A percentile compares a stretch with the other conserved stretches of the same genome.
phyloP scores from a whole-genome alignment of 106 monocot genomes.

The Acanthochlamys bracteata region DNA sequence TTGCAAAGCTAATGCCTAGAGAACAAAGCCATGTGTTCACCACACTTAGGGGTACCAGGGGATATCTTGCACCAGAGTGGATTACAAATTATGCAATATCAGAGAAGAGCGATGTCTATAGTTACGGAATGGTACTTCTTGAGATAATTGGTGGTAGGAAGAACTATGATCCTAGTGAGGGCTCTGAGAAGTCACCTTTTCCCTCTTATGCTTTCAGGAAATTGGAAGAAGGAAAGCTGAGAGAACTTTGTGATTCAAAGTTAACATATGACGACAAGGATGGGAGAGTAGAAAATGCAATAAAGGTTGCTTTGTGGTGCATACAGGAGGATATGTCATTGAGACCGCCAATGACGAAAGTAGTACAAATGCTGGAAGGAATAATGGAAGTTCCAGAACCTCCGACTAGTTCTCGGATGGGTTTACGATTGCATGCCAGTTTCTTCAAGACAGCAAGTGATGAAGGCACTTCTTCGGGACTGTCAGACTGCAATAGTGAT shows the following conservation, averaged over 20 bases:
- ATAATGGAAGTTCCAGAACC: conserved; percentile 41
- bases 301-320: conserved; percentile 84
- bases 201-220: conserved; percentile 70
- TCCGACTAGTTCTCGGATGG: conserved; percentile 37
- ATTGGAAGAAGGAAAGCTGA: conserved; percentile 59
- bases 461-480: conserved; percentile 42
- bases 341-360: conserved; percentile 65
- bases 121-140: conserved; percentile 80
- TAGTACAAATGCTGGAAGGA: conserved; percentile 81
- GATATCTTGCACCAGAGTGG: conserved; percentile 65
- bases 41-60: conserved; percentile 61
- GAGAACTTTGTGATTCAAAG: conserved; percentile 36
- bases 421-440: conserved; percentile 56
- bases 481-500: conserved; percentile 64
- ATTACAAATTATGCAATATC: conserved; percentile 63
- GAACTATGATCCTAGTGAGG: conserved; percentile 39
- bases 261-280: conserved; percentile 30
- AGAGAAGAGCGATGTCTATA: conserved; percentile 77
- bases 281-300: conserved; percentile 30
- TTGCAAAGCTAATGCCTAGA: conserved; percentile 59
- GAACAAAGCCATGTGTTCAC: conserved; percentile 70
- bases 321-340: conserved; percentile 65
- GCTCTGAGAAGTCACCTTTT: conserved; percentile 64
- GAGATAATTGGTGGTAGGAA: conserved; percentile 76
- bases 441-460: conserved; percentile 60